phyloP scores from a whole-genome alignment of 2,329 filamentous ascomycete genomes.

The Alternaria infectoria region DNA sequence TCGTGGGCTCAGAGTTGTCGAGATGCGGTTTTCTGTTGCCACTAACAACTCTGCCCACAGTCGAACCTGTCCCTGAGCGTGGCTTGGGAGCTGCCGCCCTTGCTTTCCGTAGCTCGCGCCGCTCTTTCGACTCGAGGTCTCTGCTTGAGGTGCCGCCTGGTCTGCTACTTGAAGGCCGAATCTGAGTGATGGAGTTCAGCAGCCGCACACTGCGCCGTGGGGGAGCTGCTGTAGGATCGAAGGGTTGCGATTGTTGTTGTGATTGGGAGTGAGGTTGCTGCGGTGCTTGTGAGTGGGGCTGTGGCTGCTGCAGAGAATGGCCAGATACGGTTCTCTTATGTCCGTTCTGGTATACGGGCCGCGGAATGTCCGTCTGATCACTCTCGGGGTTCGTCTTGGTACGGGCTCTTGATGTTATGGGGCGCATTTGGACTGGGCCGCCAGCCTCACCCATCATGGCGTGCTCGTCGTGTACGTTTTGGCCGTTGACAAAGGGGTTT shows the following conservation, averaged over 20 bases:
- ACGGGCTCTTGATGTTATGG: conserved; percentile 49
- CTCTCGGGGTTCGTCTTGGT: conserved; percentile 49
- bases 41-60: conserved; percentile 84
- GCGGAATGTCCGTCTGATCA: conserved; percentile 47
- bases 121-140: conserved; percentile 63
- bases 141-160: conserved; percentile 62
- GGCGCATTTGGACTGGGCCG: conserved; percentile 45
- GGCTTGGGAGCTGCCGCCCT: conserved; percentile 75
- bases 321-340: conserved; percentile 94
- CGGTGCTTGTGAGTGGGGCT: neutral
- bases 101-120: conserved; percentile 82
- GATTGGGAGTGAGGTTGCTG: neutral
- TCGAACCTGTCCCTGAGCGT: conserved; percentile 68
- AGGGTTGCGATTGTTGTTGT: conserved; percentile 26
- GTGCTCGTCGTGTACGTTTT: conserved; percentile 51
- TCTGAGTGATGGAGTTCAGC: conserved; percentile 60
- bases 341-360: conserved; percentile 57
- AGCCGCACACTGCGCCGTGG: conserved; percentile 54
- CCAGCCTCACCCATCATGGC: conserved; percentile 49
- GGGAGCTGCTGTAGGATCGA: conserved; percentile 52
- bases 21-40: conserved; percentile 80
- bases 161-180: conserved; percentile 67
- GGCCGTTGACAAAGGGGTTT: conserved; percentile 56
- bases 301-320: conserved; percentile 60
- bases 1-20: conserved; percentile 73